Evolutionary conservation across 1,139 yeast genomes (phyloP), one percentile per base, ranked within the genome.

Genomic region (Pichia terricola): DNA sequence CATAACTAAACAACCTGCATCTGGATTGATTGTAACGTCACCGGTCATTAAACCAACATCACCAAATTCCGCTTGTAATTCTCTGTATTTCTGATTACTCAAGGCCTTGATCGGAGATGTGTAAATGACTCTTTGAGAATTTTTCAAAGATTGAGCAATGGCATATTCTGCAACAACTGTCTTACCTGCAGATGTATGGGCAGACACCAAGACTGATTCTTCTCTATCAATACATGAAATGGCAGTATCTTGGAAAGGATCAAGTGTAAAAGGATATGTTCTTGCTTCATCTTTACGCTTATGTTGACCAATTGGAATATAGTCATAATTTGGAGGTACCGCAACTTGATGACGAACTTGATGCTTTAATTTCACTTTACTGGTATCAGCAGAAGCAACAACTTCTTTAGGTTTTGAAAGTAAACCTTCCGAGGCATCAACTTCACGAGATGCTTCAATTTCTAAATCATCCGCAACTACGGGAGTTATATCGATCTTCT

Each of bases 101-200:
- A 91, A 73, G 0, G 98, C 98, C 62, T 91, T 91, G 60, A 91
- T 91, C 3, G 99, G 99, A 3, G 97, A 89, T 0, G 99, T 91
- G 60, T 91, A 91, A 50, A 91, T 91, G 43, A 91, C 96, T 65
- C 96, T 79, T 60, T 91, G 96, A 66, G 87, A 88, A 45, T 86
- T 88, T 55, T 88, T 70, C 50, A 87, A 68, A 11, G 96, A 86
- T 68, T 88, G 94, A 2, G 98, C 97, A 67, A 91, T 91, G 37
- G 98, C 97, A 59, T 91, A 94, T 61, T 91, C 99, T 0, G 99
- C 99, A 42, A 91, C 98, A 40, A 94, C 99, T 0, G 99, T 91
- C 61, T 91, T 91, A 68, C 99, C 99, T 6, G 98, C 98, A 33
- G 63, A 59, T 9, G 63, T 59, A 42, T 91, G 99, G 0, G 99